Evolutionary conservation across 345 rosid genomes (phyloP), one percentile per base, ranked within the genome.

Genomic region (Sisymbrium irio): DNA sequence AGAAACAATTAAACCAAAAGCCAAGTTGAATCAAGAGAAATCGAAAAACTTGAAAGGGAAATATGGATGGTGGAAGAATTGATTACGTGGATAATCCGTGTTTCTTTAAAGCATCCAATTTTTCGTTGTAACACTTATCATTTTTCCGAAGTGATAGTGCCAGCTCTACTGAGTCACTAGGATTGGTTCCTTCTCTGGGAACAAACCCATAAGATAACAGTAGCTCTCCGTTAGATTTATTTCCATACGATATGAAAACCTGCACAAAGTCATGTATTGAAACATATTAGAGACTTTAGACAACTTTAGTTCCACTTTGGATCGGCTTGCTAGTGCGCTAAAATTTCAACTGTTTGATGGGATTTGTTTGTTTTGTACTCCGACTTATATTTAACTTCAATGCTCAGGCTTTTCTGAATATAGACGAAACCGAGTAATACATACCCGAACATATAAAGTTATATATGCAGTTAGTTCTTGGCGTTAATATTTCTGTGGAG

Each of bases 191-290:
- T 80, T 94, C 97, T 66, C 85, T 83, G 60, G 97, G 98, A 71
- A 88, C 96, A 79, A 94, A 91, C 59, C 97, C 97, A 69, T 94
- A 94, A 1, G 98, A 94, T 37, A 94, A 78, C 79, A 94, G 72
- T 55, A 89, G 85, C 84, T 94, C 98, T 76, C 97, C 97, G 47
- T 88, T 94, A 46, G 96, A 91, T 80, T 94, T 94, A 74, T 80
- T 89, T 41, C 97, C 98, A 75, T 94, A 94, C 12, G 98, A 94
- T 84, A 94, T 89, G 84, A 94, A 94, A 65, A 94, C 97, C 98
- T 94, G 92, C 83, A 81, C 35, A 53, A 77, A 55, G 39, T n/a
- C 45, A 67, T 40, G 56, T 39, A 73, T 15, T 36, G 3, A 9
- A 64, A 71, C 56, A 71, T 65, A 58, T 71, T 66, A 65, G 68